Evolutionary conservation across 2,329 filamentous ascomycete genomes (phyloP).

Genomic region (Monilinia polystroma): DNA sequence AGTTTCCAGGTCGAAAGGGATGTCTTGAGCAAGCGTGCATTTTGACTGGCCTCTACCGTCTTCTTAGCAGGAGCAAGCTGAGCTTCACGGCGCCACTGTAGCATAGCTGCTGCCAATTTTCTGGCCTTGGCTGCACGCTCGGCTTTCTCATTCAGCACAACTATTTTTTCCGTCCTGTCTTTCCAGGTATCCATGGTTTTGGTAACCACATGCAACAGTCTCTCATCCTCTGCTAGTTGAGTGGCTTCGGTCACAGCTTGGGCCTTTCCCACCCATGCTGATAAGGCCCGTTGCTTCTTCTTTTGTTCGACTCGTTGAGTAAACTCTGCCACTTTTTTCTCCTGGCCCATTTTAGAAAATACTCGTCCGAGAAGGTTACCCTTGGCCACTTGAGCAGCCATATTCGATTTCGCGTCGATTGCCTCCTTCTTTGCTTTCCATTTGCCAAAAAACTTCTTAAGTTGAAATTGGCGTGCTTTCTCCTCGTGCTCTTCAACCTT

Average conservation of each 20-base stretch:
- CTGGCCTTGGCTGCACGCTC: conserved; percentile 23
- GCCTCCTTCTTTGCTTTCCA: conserved; percentile 44
- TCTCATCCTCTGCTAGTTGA: conserved; percentile 30
- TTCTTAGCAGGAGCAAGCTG: conserved; percentile 34
- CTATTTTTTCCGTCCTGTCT: conserved; percentile 24
- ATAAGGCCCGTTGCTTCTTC: conserved; percentile 29
- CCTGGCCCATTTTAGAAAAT: conserved; percentile 43
- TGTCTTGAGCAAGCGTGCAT: conserved; percentile 47
- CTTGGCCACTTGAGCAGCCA: conserved; percentile 39
- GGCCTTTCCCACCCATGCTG: conserved; percentile 32
- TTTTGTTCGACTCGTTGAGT: conserved; percentile 27
- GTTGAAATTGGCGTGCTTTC: conserved; percentile 51
- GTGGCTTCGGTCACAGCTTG: conserved; percentile 29
- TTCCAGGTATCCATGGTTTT: conserved; percentile 34
- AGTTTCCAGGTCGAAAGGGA: conserved; percentile 52
- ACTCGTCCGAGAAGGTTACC: conserved; percentile 36
- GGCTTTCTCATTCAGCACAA: conserved; percentile 27
- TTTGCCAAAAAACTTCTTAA: conserved; percentile 53
- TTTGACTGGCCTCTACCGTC: conserved; percentile 46
- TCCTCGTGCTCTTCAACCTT: conserved; percentile 45
- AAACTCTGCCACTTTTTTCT: conserved; percentile 34
- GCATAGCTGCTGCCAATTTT: conserved; percentile 27
- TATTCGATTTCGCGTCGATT: conserved; percentile 30
- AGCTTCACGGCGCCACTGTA: conserved; percentile 35
- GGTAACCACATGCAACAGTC: conserved; percentile 27